These are phyloP conservation scores for Kwoniella botswanensis DNA, from an alignment of 768 basidiomycete species.

Conservation along the genomic window DNA sequence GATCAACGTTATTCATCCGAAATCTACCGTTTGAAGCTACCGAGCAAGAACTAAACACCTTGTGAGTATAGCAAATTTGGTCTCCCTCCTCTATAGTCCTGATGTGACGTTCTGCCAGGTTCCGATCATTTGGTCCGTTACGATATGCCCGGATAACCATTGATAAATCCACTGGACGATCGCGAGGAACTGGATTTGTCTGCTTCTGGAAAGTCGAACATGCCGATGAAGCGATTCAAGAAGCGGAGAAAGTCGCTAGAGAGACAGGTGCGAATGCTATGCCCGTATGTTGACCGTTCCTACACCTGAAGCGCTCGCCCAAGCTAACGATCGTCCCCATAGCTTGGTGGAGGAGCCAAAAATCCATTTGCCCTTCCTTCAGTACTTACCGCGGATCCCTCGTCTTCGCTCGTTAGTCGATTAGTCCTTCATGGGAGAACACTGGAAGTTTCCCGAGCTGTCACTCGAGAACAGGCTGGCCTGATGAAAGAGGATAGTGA, in stretches of 20 bases:
- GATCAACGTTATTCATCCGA: conserved; percentile 90
- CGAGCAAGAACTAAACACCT: conserved; percentile 83
- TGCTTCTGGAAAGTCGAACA: conserved; percentile 95
- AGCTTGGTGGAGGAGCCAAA: conserved; percentile 57
- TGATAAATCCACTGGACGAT: conserved; percentile 80
- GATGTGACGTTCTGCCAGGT: conserved; percentile 62
- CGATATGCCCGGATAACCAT: conserved; percentile 91
- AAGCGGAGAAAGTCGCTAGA: conserved; percentile 65
- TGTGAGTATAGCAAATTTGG: conserved; percentile 64
- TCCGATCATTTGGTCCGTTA: conserved; percentile 87
- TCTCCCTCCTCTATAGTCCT: neutral
- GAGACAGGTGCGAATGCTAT: conserved; percentile 56
- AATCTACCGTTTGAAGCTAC: conserved; percentile 91
- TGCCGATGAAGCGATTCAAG: conserved; percentile 80
- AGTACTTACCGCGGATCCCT: conserved; percentile 91
- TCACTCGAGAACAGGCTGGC: conserved; percentile 84
- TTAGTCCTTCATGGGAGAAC: conserved; percentile 91
- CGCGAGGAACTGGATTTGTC: conserved; percentile 92
- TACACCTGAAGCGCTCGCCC: neutral
- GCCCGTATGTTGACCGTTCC: conserved; percentile 40
- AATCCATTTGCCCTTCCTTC: conserved; percentile 88
- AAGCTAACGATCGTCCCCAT: too few relatives aligned
- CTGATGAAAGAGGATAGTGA: conserved; percentile 85
- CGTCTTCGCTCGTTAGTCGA: conserved; percentile 76
- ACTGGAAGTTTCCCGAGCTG: conserved; percentile 85